phyloP scores from a whole-genome alignment of 2,329 filamentous ascomycete genomes.

The Rutstroemia sp. region DNA sequence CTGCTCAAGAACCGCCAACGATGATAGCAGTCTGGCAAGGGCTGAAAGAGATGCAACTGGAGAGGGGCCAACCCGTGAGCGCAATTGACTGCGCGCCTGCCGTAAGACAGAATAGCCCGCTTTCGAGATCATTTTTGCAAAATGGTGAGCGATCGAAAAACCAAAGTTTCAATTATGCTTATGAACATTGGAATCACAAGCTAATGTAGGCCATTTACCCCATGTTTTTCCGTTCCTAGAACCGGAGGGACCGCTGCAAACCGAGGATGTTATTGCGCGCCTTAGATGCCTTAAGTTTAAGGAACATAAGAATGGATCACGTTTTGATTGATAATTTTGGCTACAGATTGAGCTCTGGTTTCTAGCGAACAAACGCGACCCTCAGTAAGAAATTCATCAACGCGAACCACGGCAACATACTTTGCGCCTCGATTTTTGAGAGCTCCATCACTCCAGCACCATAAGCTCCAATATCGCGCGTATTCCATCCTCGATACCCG shows the following conservation, averaged over 20 bases:
- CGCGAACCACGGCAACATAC: slow-evolving; percentile 5
- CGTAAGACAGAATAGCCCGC: slow-evolving; percentile 23
- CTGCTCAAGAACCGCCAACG: slow-evolving; percentile 88
- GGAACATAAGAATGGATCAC: neutral
- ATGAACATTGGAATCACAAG: neutral
- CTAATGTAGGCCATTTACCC: neutral
- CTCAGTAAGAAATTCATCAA: slow-evolving; percentile 8
- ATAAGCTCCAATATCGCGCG: neutral
- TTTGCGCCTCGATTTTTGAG: slow-evolving; percentile 8
- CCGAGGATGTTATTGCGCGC: neutral
- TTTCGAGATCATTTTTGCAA: slow-evolving; percentile 28
- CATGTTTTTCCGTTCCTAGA: slow-evolving; percentile 1
- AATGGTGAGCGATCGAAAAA: slow-evolving; percentile 1
- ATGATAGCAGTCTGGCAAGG: slow-evolving; percentile 68
- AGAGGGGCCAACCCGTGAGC: slow-evolving; percentile 32
- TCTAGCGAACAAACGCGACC: slow-evolving; percentile 6
- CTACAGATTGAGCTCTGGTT: slow-evolving; percentile 6
- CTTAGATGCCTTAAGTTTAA: neutral
- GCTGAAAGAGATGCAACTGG: slow-evolving; percentile 38
- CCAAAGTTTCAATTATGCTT: slow-evolving; percentile 5
- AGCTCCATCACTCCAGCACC: slow-evolving; percentile 2
- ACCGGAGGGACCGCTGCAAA: slow-evolving; percentile 6
- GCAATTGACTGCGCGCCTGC: slow-evolving; percentile 35
- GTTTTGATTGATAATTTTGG: slow-evolving; percentile 2
- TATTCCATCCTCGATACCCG: neutral